Base-by-base conservation (phyloP, 148 eudicot genomes). In the Chenopodium berlandieri region DNA sequence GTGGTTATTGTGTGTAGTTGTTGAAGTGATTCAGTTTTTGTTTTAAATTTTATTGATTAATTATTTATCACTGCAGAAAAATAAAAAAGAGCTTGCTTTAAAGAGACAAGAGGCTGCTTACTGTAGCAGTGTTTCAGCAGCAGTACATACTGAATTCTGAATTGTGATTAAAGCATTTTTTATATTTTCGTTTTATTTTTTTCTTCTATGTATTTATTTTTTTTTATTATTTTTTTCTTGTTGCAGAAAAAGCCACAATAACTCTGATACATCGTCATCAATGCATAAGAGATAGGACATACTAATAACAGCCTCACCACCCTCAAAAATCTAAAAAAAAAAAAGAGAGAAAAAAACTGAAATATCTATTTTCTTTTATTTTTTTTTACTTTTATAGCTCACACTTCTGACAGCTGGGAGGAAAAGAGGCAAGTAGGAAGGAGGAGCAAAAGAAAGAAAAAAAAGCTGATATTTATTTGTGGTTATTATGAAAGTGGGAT, bases 261-360 rank as follows among this genome's bases (percentile, higher is more conserved):
- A 46, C 67, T 78, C 87, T 86, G 90, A 79, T 46, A 88, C 89
- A 89, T 91, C 89, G 78, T 91, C 93, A 91, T 94, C 90, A 92
- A 90, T 90, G 92, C 95, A 80, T 84, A 90, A 89, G 88, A 89
- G 88, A 82, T 73, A 75, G 16, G 16, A 52, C 56, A 52, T 52
- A 10, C 44, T 40, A 50, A 80, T 71, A 73, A 82, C 82, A 80
- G 40, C 75, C 46, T 69, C 60, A 60, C 79, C 68, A 8, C 25
- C 76, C 75, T 3, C 37, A 20, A 37, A 44, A 27, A 17, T 46
- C 44, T 64, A 75, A 6, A 63, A 47, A 65, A 44, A 17, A 50
- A 48, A 14, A 66, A 34, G 0, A 14, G 66, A 40, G 2, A 52
- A 63, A 47, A 64, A 22, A 64, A 37, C 20, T 82, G 56, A 56